Percentiles rank a stretch among this genome's conserved stretches.
Conservation (phyloP, 1,284 basidiomycete genomes). For the Polyporus tsugae region DNA sequence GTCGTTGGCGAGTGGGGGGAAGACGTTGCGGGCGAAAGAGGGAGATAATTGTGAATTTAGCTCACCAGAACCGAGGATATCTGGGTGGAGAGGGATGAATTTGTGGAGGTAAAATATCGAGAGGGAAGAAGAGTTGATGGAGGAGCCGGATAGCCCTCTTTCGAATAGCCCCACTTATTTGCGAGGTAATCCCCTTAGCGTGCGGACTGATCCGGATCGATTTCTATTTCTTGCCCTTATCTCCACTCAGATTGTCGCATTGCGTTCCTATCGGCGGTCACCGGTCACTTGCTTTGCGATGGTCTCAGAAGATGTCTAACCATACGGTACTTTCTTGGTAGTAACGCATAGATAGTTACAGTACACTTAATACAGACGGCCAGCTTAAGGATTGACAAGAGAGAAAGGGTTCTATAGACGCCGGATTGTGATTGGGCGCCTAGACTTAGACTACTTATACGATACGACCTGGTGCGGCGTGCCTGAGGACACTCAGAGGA, state of each 20-base stretch:
- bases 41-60: conserved; percentile 31
- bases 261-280: background rate
- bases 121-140: conserved; percentile 24
- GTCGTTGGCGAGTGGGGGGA: conserved; percentile 8
- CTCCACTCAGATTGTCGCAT: conserved; percentile 13
- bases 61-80: conserved; percentile 30
- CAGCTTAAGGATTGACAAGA: too few species aligned
- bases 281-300: too few species aligned
- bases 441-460: too few species aligned
- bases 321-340: background rate
- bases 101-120: conserved; percentile 35
- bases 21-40: conserved; percentile 1
- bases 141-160: conserved; percentile 30
- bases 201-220: conserved; percentile 18
- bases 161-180: conserved; percentile 24
- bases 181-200: conserved; percentile 28
- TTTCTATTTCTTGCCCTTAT: conserved; percentile 19
- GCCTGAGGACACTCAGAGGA: too few species aligned
- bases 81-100: conserved; percentile 23
- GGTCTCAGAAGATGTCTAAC: background rate
- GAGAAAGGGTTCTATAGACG: too few species aligned
- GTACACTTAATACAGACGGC: too few species aligned
- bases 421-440: too few species aligned
- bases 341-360: too few species aligned
- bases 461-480: too few species aligned